Base-by-base conservation (phyloP, 257 asterid genomes). In the Solanum etuberosum region DNA sequence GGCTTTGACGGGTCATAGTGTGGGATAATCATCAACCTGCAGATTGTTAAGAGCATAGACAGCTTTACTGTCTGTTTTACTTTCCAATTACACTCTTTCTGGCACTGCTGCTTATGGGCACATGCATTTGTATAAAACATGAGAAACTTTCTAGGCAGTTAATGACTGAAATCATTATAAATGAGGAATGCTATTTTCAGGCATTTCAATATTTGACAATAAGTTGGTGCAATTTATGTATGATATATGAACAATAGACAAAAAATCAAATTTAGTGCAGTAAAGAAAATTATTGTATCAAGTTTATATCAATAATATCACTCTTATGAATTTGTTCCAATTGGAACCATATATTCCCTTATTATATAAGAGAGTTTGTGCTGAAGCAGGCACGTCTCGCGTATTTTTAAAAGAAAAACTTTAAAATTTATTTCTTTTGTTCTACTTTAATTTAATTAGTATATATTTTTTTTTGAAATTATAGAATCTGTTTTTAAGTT, bases 11-110 rank as follows among this genome's bases (percentile, higher is more conserved):
- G 94, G 90, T 95, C 93, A 63, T 37, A 87, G 92, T 12, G 94
- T 32, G 23, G 96, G 98, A 84, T 93, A 95, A 65, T 97, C 97
- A 89, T 94, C 95, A 67, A 93, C 94, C 97, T 94, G 96, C 90
- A 90, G 32, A 83, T 74, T 7, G 0, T 74, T 74, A 74, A 74
- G 54, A 76, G 57, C 23, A 76, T 38, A 38, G 83, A 21, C 83
- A 76, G 3, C 13, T 38, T 38, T 74, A 72, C 46, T 23, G 11
- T 73, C 23, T 76, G 83, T 76, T 38, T 38, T n/a, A 40, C 83
- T 76, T 38, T 74, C 13, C 83, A 73, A 11, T 38, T 74, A 54
- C 83, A 37, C 83, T 74, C 18, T 35, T 73, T 38, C 83, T 38
- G 7, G 57, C 57, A 38, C 5, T 76, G 34, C 34, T 38, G 11